A percentile compares a stretch with the other conserved stretches of the same genome.
These are phyloP conservation scores for Fusarium brevicatenulatum DNA, from an alignment of 2,329 filamentous ascomycete genomes.

Conservation along the genomic window DNA sequence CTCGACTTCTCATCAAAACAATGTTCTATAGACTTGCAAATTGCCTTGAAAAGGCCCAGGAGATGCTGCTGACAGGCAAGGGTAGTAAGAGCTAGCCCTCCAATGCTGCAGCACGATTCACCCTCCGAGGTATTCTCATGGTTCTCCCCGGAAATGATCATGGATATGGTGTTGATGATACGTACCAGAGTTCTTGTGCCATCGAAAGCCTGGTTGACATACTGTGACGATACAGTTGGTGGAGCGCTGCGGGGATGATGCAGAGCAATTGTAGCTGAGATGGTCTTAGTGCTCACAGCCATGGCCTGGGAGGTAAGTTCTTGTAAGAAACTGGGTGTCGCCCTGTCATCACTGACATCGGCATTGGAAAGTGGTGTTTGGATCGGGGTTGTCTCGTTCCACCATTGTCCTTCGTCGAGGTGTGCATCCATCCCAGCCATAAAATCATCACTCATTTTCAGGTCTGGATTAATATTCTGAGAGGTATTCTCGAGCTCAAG, in stretches of 20 bases:
- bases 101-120: neutral
- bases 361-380: neutral
- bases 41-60: neutral
- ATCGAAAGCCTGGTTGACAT: neutral
- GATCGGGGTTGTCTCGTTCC: neutral
- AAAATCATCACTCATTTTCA: neutral
- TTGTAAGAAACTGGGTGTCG: neutral
- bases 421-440: neutral
- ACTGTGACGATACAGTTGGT: neutral
- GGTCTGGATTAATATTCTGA: neutral
- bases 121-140: neutral
- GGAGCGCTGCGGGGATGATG: neutral
- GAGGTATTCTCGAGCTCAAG: neutral
- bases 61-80: neutral
- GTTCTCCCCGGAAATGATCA: neutral
- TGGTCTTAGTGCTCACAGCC: neutral
- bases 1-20: neutral
- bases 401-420: neutral
- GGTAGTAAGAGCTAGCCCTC: neutral
- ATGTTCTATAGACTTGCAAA: neutral
- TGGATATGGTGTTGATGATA: neutral
- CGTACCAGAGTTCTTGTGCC: neutral
- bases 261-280: neutral
- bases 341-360: neutral
- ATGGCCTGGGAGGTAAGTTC: neutral